Evolutionary conservation across 2,329 filamentous ascomycete species (phyloP).

Genomic region (Clarireedia sp.): DNA sequence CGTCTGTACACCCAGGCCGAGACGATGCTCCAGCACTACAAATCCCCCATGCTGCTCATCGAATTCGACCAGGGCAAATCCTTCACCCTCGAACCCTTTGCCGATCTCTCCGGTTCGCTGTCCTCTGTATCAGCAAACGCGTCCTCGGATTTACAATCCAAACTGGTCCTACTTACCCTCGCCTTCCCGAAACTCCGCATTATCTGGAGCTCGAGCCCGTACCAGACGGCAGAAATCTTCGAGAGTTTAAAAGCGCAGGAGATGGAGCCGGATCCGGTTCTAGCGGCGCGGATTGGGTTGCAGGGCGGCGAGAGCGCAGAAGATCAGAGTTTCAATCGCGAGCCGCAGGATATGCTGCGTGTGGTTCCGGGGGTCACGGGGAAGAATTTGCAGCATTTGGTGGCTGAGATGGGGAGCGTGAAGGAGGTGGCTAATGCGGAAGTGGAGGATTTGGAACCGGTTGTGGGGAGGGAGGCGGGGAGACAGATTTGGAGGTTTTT

Average conservation of each 20-base stretch:
- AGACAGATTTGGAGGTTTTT: slow-evolving; percentile 78
- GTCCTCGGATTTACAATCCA: slow-evolving; percentile 76
- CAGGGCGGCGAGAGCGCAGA: slow-evolving; percentile 54
- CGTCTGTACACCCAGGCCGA: slow-evolving; percentile 88
- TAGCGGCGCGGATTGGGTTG: slow-evolving; percentile 75
- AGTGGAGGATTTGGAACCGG: slow-evolving; percentile 59
- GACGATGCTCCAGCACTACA: slow-evolving; percentile 91
- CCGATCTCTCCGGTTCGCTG: slow-evolving; percentile 55
- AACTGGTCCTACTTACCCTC: slow-evolving; percentile 84
- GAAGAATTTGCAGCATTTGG: slow-evolving; percentile 66
- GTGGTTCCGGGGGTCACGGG: slow-evolving; percentile 77
- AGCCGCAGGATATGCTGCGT: slow-evolving; percentile 84
- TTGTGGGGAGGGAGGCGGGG: slow-evolving; percentile 72
- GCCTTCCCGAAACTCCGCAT: slow-evolving; percentile 85
- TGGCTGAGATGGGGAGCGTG: slow-evolving; percentile 67
- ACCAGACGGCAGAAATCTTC: slow-evolving; percentile 97
- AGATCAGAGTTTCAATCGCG: slow-evolving; percentile 69
- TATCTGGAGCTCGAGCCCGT: slow-evolving; percentile 88
- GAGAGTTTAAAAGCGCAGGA: slow-evolving; percentile 85
- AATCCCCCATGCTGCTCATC: slow-evolving; percentile 81
- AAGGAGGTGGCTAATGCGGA: slow-evolving; percentile 79
- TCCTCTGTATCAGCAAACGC: slow-evolving; percentile 53
- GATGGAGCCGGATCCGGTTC: slow-evolving; percentile 81
- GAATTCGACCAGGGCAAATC: slow-evolving; percentile 97
- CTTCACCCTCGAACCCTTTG: slow-evolving; percentile 83